Evolutionary conservation across 352 stramenopile genomes (phyloP).

Genomic region (Phytophthora macrochlamydospora): DNA sequence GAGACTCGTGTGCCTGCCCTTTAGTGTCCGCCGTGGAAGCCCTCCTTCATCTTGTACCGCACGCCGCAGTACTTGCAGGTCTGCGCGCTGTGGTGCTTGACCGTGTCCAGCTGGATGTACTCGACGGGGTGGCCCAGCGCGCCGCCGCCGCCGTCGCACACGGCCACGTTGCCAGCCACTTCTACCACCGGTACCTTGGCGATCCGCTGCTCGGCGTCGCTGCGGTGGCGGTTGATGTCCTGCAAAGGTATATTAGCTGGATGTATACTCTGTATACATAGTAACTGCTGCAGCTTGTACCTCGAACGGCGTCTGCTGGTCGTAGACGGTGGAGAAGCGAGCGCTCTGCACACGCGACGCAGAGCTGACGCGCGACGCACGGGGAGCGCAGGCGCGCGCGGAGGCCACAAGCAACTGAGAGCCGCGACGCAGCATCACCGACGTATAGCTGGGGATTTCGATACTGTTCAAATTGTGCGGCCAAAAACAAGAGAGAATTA

Average conservation of each 20-base stretch:
- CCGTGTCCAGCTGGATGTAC: constrained; percentile 93
- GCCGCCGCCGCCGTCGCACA: constrained; percentile 96
- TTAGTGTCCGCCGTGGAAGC: constrained; percentile 71
- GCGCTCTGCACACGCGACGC: constrained; percentile 39
- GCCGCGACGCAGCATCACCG: constrained; percentile 51
- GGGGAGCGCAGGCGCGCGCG: constrained; percentile 32
- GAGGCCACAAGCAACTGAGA: constrained; percentile 36
- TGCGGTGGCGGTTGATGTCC: constrained; percentile 87
- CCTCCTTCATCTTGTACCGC: constrained; percentile 88
- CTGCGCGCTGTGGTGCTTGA: constrained; percentile 68
- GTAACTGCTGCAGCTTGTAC: constrained; percentile 23
- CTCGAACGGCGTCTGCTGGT: constrained; percentile 66
- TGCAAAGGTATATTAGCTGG: constrained; percentile 20
- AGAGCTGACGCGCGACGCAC: constrained; percentile 12
- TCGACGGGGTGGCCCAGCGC: constrained; percentile 97
- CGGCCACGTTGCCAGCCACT: constrained; percentile 89
- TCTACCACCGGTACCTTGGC: constrained; percentile 90
- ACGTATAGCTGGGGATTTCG: constrained; percentile 10
- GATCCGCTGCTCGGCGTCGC: constrained; percentile 90
- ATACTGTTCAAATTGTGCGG: constrained; percentile 20
- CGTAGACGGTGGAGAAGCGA: constrained; percentile 74
- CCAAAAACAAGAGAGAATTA: background rate
- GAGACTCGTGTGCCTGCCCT: background rate
- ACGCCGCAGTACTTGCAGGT: constrained; percentile 95
- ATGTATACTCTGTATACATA: background rate